Percentiles rank a stretch among this genome's conserved stretches.
Evolutionary conservation across 176 grass and related monocot species (phyloP).

Genomic region (Stipa capillata): DNA sequence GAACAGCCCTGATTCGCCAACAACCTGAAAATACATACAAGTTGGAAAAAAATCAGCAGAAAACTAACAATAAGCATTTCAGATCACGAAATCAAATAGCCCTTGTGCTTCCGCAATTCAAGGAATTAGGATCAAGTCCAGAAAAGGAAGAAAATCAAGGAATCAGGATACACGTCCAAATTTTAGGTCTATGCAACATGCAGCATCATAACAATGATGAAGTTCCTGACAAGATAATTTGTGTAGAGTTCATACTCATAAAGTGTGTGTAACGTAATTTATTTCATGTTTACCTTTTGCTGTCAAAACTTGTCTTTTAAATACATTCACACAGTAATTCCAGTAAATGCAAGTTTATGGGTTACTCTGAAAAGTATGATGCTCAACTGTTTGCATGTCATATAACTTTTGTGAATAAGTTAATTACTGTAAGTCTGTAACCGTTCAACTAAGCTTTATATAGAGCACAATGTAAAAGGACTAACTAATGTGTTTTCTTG

Average conservation of each 20-base stretch:
- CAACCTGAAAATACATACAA: constrained; percentile 48
- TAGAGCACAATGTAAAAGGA: not conserved
- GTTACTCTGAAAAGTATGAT: not conserved
- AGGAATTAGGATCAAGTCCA: not conserved
- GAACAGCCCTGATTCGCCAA: constrained; percentile 84
- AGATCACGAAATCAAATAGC: not conserved
- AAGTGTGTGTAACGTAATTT: not conserved
- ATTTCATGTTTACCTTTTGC: not conserved
- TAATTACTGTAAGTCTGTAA: not conserved
- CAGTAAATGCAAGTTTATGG: not conserved
- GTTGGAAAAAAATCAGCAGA: not conserved
- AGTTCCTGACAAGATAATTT: not conserved
- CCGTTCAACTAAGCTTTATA: not conserved
- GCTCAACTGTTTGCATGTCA: not conserved
- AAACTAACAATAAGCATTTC: not conserved
- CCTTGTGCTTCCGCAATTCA: not conserved
- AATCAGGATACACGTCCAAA: not conserved
- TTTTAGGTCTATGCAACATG: not conserved
- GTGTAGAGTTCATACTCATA: not conserved
- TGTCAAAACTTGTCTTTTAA: not conserved
- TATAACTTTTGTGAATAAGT: not conserved
- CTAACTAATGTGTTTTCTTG: not conserved
- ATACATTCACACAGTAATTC: not conserved
- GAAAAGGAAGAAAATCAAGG: not conserved
- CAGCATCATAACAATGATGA: not conserved